Conservation (phyloP, 129 eudicot species). For the Lonicera japonica region DNA sequence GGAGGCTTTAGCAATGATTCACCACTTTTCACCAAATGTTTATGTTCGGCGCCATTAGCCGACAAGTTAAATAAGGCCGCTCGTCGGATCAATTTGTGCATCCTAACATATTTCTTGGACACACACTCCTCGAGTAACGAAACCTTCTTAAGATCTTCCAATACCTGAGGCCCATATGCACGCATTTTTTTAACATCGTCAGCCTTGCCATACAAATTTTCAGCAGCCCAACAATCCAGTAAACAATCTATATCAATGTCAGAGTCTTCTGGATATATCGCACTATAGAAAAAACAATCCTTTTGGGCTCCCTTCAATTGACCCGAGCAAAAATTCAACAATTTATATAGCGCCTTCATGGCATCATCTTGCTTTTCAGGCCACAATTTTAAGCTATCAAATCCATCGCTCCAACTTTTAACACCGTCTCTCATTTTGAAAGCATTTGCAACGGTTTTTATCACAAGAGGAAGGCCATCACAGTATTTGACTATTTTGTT, state of each 20-base stretch:
- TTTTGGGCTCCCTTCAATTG: conserved; percentile 10
- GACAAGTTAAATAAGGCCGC: conserved; percentile 20
- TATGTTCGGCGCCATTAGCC: background rate
- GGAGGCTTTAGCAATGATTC: conserved; percentile 14
- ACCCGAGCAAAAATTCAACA: conserved; percentile 13
- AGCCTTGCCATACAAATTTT: conserved; percentile 5
- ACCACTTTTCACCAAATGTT: conserved; percentile 15
- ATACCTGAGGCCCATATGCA: conserved; percentile 1
- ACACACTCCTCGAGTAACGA: conserved; percentile 19
- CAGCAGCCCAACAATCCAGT: too few relatives aligned
- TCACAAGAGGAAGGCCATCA: conserved; percentile 20
- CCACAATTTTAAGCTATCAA: conserved; percentile 9
- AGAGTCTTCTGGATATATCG: conserved; percentile 26
- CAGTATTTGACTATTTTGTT: conserved; percentile 12
- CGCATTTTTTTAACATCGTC: conserved; percentile 14
- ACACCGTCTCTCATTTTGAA: conserved; percentile 15
- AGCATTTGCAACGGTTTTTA: conserved; percentile 16
- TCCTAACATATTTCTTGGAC: conserved; percentile 12
- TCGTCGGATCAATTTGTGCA: conserved; percentile 32
- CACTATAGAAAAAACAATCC: conserved; percentile 22
- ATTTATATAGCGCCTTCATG: conserved; percentile 18
- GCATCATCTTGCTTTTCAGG: conserved; percentile 13
- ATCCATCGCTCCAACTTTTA: conserved; percentile 22
- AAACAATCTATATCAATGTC: conserved; percentile 9
- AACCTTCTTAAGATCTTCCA: conserved; percentile 16